phyloP scores from a whole-genome alignment of 1,139 yeast genomes.

The Saccharomyces hybrid region DNA sequence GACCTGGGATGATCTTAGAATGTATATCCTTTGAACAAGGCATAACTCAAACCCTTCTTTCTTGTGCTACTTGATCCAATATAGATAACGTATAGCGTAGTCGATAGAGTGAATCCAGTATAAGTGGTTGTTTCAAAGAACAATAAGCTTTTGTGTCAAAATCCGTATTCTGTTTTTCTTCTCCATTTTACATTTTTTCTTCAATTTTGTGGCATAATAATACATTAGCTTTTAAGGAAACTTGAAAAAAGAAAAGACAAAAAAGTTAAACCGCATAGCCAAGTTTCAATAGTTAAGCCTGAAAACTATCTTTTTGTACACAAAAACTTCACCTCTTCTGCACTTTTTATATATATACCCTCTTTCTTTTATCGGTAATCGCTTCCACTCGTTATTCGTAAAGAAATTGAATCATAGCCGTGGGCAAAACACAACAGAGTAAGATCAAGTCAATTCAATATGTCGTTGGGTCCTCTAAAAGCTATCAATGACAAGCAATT shows the following conservation, averaged over 20 bases:
- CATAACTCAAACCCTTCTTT: not conserved
- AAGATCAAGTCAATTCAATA: conserved; percentile 3
- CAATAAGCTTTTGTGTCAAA: not conserved
- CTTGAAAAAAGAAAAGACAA: not conserved
- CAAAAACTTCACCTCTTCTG: not conserved
- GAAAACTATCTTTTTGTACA: not conserved
- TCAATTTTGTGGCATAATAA: not conserved
- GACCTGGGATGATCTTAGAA: not conserved
- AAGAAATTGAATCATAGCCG: not conserved
- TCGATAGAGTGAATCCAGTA: not conserved
- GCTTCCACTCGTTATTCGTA: not conserved
- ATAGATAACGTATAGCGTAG: not conserved
- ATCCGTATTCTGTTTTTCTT: not conserved
- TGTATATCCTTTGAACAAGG: not conserved
- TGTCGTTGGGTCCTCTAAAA: conserved; percentile 30
- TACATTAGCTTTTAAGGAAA: not conserved
- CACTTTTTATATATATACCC: not conserved
- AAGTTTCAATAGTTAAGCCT: not conserved
- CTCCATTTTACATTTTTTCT: not conserved
- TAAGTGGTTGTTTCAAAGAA: not conserved
- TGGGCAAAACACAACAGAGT: not conserved
- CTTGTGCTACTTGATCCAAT: not conserved
- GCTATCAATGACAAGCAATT: conserved; percentile 30
- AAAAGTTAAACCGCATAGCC: not conserved
- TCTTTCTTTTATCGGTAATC: not conserved